Conservation (phyloP, 148 eudicot genomes). For the Bassia scoparia region DNA sequence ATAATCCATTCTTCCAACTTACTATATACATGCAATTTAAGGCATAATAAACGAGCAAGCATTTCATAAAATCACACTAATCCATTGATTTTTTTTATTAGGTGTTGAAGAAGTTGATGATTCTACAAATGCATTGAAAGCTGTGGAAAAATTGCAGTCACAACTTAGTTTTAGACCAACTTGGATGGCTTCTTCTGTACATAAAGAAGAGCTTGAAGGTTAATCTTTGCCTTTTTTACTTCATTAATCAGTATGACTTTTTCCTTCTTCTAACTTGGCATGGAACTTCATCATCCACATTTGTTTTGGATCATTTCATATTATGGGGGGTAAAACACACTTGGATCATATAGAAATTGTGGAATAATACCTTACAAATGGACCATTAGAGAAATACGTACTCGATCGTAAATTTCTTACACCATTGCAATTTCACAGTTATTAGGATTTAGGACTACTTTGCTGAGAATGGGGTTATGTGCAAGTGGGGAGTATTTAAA, state of each 20-base stretch:
- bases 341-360: too few relatives aligned
- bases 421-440: too few relatives aligned
- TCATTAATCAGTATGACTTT: background rate
- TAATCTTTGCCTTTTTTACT: constrained; percentile 3
- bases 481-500: too few relatives aligned
- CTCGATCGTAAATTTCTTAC: too few relatives aligned
- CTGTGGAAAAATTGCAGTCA: constrained; percentile 40
- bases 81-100: constrained; percentile 24
- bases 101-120: constrained; percentile 45
- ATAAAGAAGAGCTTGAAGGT: constrained; percentile 90
- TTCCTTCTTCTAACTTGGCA: background rate
- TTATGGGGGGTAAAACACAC: too few relatives aligned
- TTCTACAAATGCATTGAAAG: constrained; percentile 29
- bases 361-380: too few relatives aligned
- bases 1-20: background rate
- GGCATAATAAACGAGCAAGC: background rate
- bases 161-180: constrained; percentile 51
- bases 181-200: constrained; percentile 98
- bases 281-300: background rate
- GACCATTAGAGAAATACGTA: too few relatives aligned
- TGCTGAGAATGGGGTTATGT: too few relatives aligned
- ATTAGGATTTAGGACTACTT: too few relatives aligned
- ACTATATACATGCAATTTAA: background rate
- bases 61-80: background rate
- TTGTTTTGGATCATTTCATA: too few relatives aligned